Percentiles rank a stretch among this genome's conserved stretches.
Evolutionary conservation across 139 green algal species (phyloP).

Genomic region (Pseudopediastrum boryanum): DNA sequence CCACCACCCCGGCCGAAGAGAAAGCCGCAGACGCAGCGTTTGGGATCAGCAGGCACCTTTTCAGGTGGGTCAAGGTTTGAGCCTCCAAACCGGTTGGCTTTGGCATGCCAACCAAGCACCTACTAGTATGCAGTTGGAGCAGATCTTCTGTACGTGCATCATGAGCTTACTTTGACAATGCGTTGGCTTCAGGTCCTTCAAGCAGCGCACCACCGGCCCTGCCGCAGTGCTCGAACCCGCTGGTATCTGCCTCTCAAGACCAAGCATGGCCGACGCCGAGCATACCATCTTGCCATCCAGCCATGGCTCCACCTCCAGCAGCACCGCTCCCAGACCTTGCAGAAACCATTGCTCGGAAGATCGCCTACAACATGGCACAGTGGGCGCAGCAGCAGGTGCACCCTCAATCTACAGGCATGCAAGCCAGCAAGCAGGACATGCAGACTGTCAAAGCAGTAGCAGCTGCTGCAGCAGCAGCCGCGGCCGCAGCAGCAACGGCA

Average conservation of each 20-base stretch:
- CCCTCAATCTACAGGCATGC: neutral
- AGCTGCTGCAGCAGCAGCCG: slow-evolving; percentile 65
- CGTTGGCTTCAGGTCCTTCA: neutral
- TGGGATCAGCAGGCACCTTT: neutral
- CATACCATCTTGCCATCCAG: neutral
- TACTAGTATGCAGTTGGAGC: neutral
- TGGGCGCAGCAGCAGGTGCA: slow-evolving; percentile 43
- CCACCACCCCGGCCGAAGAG: slow-evolving; percentile 86
- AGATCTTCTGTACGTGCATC: neutral
- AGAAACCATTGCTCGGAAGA: slow-evolving; percentile 47
- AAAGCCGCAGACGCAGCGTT: slow-evolving; percentile 56
- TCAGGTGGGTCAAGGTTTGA: neutral
- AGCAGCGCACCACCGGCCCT: neutral
- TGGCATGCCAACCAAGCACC: neutral
- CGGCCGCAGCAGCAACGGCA: slow-evolving; percentile 67
- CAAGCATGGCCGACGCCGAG: neutral
- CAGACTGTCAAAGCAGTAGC: slow-evolving; percentile 68
- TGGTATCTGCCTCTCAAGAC: neutral
- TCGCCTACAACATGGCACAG: slow-evolving; percentile 54
- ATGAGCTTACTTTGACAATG: neutral
- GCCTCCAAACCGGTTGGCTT: neutral
- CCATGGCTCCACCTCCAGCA: neutral
- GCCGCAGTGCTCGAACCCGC: neutral
- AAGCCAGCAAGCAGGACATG: slow-evolving; percentile 35
- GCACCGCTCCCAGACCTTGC: slow-evolving; percentile 41